Conservation (phyloP, 257 asterid species). For the Primulina tabacum region DNA sequence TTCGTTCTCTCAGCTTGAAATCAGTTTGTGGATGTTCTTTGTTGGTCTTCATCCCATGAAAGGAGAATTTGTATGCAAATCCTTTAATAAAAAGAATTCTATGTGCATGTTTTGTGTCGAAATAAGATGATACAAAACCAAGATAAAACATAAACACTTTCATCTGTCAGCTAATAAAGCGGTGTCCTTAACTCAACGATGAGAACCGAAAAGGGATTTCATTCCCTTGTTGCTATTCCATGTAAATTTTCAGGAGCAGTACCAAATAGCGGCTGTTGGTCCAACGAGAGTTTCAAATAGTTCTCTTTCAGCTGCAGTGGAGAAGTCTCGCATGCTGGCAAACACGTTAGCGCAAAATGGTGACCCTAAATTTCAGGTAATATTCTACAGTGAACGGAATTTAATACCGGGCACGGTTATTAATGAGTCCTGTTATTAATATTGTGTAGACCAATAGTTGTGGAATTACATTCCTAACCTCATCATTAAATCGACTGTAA, state of each 20-base stretch:
- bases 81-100: background rate
- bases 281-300: slow-evolving; percentile 61
- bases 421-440: background rate
- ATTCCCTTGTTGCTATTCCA: slow-evolving; percentile 11
- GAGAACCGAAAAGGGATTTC: no score
- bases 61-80: background rate
- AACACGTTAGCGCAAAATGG: slow-evolving; percentile 87
- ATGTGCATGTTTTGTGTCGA: background rate
- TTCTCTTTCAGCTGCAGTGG: slow-evolving; percentile 73
- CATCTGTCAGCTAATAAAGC: background rate
- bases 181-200: no score
- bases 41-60: slow-evolving; percentile 18
- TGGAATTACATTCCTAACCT: slow-evolving; percentile 10
- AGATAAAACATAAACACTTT: no score
- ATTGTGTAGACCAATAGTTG: slow-evolving; percentile 8
- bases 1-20: slow-evolving; percentile 4
- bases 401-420: background rate
- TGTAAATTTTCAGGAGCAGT: slow-evolving; percentile 64
- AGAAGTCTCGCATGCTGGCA: slow-evolving; percentile 92
- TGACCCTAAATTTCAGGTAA: slow-evolving; percentile 97
- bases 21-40: slow-evolving; percentile 10
- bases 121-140: no score
- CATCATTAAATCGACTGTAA: slow-evolving; percentile 4
- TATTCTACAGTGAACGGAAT: slow-evolving; percentile 6
- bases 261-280: slow-evolving; percentile 69